Evolutionary conservation across 129 eudicot species (phyloP).

Genomic region (Lactuca sativa): DNA sequence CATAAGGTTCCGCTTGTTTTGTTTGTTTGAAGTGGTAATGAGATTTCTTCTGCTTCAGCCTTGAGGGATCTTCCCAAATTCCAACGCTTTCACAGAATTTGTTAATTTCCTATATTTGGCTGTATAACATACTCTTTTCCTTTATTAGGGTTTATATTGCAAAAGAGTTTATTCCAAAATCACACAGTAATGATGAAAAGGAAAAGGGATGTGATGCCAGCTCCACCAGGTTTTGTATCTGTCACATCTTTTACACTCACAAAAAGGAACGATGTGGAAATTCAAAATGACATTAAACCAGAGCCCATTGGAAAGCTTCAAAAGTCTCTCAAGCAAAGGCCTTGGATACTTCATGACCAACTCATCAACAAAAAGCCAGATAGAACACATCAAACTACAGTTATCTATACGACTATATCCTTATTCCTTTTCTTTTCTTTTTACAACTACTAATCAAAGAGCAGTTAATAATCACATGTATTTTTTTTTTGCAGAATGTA

Average conservation of each 20-base stretch:
- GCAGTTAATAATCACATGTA: conserved; percentile 8
- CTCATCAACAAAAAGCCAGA: conserved; percentile 32
- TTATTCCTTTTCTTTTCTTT: background rate
- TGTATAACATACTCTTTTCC: background rate
- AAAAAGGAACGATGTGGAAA: conserved; percentile 22
- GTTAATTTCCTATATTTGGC: background rate
- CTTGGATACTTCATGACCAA: conserved; percentile 61
- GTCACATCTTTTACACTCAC: conserved; percentile 54
- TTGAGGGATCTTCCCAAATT: conserved; percentile 3
- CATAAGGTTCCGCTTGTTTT: background rate
- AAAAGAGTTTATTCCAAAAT: background rate
- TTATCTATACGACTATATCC: conserved; percentile 9
- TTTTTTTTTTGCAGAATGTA: conserved; percentile 39
- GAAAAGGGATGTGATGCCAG: conserved; percentile 33
- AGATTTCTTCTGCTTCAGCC: background rate
- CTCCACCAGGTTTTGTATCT: conserved; percentile 69
- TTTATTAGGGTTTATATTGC: background rate
- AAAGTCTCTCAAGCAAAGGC: conserved; percentile 39
- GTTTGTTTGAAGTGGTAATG: background rate
- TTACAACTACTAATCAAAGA: too few relatives aligned
- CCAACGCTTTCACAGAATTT: background rate
- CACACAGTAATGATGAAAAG: conserved; percentile 40
- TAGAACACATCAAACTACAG: conserved; percentile 39
- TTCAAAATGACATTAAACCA: conserved; percentile 24
- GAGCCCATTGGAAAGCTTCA: conserved; percentile 43